Evolutionary conservation across 2,329 filamentous ascomycete genomes (phyloP), one percentile per base, ranked within the genome.

Genomic region (Emergomyces orientalis): DNA sequence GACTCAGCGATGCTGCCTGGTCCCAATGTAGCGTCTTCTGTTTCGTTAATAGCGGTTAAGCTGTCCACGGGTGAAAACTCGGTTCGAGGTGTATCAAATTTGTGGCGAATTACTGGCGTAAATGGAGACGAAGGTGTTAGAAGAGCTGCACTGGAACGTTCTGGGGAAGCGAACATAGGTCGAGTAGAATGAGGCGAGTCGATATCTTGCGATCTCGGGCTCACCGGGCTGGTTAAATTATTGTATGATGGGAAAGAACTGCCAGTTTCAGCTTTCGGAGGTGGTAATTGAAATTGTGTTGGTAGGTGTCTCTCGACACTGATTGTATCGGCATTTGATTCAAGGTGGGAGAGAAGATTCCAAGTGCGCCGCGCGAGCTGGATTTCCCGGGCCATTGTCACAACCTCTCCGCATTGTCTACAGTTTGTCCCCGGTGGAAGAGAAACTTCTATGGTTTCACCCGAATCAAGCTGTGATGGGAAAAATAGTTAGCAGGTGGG

Each of bases 381-480:
- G n/a, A 78, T 67, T 61, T 78, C 76, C 11, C 75, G 74, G 51
- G 75, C 71, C 27, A 75, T 67, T 9, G 71, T 76, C 30, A 76
- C 69, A 30, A 49, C 17, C 55, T 75, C 71, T 14, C 68, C 69
- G 62, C 76, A 78, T 22, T 71, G 64, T 8, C 72, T 47, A 57
- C 75, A 77, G 64, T 68, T 73, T 17, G 74, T 69, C 14, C 71
- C 64, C 7, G 71, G 34, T 1, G 66, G 66, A 11, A 68, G 61
- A 27, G 52, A 52, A 25, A 67, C 62, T 51, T 65, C 57, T 45
- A 63, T 30, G 8, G 47, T 45, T 62, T 66, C 61, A 2, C 52
- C 47, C 13, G 64, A 61, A 34, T 64, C 63, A 62, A 64, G 52
- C 41, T 57, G 34, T 61, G 27, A 65, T 54, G 13, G 11, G 57